A percentile compares a stretch with the other conserved stretches of the same genome.
phyloP scores from a whole-genome alignment of 495 filamentous ascomycete species.

The Aspergillus coremiiformis region DNA sequence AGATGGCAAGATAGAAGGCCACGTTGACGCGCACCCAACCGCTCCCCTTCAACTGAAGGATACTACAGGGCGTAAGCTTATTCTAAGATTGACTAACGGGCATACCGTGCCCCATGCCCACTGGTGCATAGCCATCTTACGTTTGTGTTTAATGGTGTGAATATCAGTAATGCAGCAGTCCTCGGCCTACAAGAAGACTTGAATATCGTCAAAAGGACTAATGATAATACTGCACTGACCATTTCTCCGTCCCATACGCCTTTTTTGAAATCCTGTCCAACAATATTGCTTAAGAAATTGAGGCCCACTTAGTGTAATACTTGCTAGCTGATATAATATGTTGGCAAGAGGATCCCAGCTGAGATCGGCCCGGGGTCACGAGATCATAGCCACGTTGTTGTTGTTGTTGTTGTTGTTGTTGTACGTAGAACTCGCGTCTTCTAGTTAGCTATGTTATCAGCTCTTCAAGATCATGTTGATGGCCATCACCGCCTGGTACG shows the following conservation, averaged over 20 bases:
- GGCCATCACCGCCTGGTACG: too few species aligned
- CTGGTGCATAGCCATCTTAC: background rate
- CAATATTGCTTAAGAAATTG: conserved; percentile 71
- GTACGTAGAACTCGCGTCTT: too few species aligned
- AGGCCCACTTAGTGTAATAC: conserved; percentile 69
- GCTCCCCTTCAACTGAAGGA: conserved; percentile 29
- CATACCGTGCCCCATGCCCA: conserved; percentile 56
- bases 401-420: too few species aligned
- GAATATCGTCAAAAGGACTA: conserved; percentile 42
- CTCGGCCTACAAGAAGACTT: conserved; percentile 60
- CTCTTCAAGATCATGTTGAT: too few species aligned
- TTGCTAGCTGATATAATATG: background rate
- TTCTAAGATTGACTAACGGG: conserved; percentile 73
- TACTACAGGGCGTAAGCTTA: conserved; percentile 65
- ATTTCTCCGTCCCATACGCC: conserved; percentile 96
- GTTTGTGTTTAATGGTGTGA: conserved; percentile 41
- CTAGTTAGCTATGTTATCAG: too few species aligned
- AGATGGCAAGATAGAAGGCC: conserved; percentile 23
- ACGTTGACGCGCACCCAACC: conserved; percentile 12
- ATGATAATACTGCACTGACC: conserved; percentile 72
- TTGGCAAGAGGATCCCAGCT: too few species aligned
- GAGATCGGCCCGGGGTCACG: too few species aligned
- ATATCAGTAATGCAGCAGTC: conserved; percentile 60
- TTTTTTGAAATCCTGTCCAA: conserved; percentile 85
- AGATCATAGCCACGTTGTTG: too few species aligned